These are phyloP conservation scores for Plasmodium billcollinsi DNA, from an alignment of 169 alveolate genomes.

Conservation along the genomic window DNA sequence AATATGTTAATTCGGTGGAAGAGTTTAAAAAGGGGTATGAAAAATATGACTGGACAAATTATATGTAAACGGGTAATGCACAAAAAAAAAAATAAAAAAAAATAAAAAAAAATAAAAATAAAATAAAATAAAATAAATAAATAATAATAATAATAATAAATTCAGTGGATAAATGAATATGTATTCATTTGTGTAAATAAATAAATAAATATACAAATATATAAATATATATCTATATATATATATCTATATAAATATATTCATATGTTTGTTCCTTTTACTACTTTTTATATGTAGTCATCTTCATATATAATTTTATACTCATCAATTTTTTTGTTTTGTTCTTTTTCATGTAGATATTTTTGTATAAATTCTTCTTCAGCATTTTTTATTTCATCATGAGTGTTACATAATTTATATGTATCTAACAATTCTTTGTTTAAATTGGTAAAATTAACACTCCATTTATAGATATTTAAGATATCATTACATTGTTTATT, in stretches of 20 bases:
- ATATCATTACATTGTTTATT: constrained; percentile 66
- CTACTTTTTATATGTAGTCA: constrained; percentile 24
- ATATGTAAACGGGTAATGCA: background rate
- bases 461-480: constrained; percentile 69
- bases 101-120: background rate
- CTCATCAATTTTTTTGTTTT: constrained; percentile 63
- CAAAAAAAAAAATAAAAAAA: constrained; percentile 8
- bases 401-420: constrained; percentile 68
- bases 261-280: too few species aligned
- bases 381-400: constrained; percentile 68
- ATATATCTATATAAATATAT: too few species aligned
- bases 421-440: constrained; percentile 57
- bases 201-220: too few species aligned
- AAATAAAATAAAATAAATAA: background rate
- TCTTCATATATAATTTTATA: constrained; percentile 73
- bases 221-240: too few species aligned
- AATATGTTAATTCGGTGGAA: constrained; percentile 66
- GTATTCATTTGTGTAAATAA: background rate
- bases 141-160: background rate
- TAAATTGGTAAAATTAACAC: constrained; percentile 56
- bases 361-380: constrained; percentile 63
- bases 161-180: background rate
- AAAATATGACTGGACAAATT: constrained; percentile 74
- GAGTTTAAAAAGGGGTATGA: constrained; percentile 37
- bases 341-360: constrained; percentile 39